Percentiles rank a stretch among this genome's conserved stretches.
Evolutionary conservation across 768 basidiomycete genomes (phyloP).

Genomic region (Auricularia sp.): DNA sequence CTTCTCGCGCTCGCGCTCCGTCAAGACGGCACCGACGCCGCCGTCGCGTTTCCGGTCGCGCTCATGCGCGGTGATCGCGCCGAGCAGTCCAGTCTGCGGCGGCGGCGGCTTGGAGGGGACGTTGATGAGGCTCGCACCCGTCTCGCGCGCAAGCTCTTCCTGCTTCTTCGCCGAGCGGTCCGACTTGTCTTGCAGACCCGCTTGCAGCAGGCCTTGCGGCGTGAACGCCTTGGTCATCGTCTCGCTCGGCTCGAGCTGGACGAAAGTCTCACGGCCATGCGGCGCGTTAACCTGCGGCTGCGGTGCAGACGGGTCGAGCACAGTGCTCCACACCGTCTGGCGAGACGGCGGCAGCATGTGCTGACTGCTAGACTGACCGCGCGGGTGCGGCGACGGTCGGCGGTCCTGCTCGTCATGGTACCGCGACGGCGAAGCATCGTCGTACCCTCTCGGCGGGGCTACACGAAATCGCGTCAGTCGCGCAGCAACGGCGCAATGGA

Average conservation of each 20-base stretch:
- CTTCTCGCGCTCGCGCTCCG: conserved; percentile 91
- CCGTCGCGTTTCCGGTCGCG: conserved; percentile 90
- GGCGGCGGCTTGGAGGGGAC: conserved; percentile 93
- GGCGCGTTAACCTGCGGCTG: conserved; percentile 27
- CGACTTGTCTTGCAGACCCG: conserved; percentile 90
- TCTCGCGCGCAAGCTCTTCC: conserved; percentile 87
- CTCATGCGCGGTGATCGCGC: conserved; percentile 93
- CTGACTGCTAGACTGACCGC: conserved; percentile 47
- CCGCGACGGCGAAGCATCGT: conserved; percentile 31
- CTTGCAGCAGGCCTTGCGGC: conserved; percentile 87
- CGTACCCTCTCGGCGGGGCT: conserved; percentile 44
- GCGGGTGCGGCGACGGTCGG: conserved; percentile 30
- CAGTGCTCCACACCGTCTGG: conserved; percentile 81
- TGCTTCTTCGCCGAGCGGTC: conserved; percentile 93
- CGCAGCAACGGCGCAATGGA: conserved; percentile 20
- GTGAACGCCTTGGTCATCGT: conserved; percentile 90
- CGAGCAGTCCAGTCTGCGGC: conserved; percentile 89
- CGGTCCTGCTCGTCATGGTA: conserved; percentile 37
- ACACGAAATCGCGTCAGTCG: not conserved
- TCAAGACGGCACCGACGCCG: conserved; percentile 87
- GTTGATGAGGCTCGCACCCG: conserved; percentile 85
- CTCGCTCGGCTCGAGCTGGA: conserved; percentile 57
- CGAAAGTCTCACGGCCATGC: conserved; percentile 44
- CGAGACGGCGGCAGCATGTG: conserved; percentile 42
- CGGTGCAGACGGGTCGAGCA: conserved; percentile 52